These are phyloP conservation scores for Coemansia sp. DNA, from an alignment of 192 early-diverging fungal genomes.

Conservation along the genomic window DNA sequence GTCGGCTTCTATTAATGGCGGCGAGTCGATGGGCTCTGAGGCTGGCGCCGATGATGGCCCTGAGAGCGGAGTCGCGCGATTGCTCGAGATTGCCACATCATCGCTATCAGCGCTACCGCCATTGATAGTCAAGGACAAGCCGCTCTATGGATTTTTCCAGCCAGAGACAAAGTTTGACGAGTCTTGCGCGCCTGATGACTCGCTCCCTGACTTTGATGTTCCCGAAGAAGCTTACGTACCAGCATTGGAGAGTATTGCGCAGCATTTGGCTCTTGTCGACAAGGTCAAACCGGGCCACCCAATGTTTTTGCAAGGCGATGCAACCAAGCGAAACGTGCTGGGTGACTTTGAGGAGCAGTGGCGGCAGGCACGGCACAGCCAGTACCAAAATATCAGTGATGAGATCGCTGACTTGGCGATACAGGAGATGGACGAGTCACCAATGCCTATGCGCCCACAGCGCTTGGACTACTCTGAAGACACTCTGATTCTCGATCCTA, in stretches of 20 bases:
- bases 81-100: slow-evolving; percentile 37
- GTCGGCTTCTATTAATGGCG: background rate
- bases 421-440: slow-evolving; percentile 46
- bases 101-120: slow-evolving; percentile 32
- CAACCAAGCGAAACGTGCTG: slow-evolving; percentile 32
- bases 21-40: slow-evolving; percentile 13
- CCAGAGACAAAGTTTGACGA: slow-evolving; percentile 41
- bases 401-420: slow-evolving; percentile 34
- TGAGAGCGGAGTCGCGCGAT: slow-evolving; percentile 32
- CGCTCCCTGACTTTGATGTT: slow-evolving; percentile 45
- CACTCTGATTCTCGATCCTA: background rate
- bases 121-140: slow-evolving; percentile 32
- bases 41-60: slow-evolving; percentile 32
- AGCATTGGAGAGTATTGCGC: slow-evolving; percentile 26
- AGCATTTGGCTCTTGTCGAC: slow-evolving; percentile 23
- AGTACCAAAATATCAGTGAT: slow-evolving; percentile 36
- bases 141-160: slow-evolving; percentile 43
- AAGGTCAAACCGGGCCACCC: slow-evolving; percentile 34
- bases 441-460: slow-evolving; percentile 27
- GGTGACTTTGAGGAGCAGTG: slow-evolving; percentile 48
- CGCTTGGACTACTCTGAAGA: slow-evolving; percentile 14
- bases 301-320: slow-evolving; percentile 39
- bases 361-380: slow-evolving; percentile 33
- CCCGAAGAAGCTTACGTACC: slow-evolving; percentile 29
- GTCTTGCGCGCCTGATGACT: slow-evolving; percentile 36